These are phyloP conservation scores for Vigna mungo DNA, from an alignment of 306 rosid species.

Conservation along the genomic window DNA sequence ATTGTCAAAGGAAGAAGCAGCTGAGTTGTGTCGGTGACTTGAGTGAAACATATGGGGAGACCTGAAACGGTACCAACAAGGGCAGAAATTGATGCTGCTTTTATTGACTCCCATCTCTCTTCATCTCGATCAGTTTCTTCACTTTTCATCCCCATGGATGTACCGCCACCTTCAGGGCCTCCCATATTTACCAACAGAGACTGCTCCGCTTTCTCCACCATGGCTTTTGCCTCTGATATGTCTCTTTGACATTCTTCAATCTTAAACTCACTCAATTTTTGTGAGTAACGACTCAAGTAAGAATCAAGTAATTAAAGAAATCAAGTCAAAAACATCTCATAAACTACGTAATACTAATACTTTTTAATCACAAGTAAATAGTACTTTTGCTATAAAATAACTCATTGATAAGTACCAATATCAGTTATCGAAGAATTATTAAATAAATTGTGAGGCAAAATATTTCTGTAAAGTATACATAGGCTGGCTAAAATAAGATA, in stretches of 20 bases:
- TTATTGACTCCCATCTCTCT: slow-evolving; percentile 80
- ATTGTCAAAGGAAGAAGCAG: slow-evolving; percentile 68
- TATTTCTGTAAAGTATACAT: background rate
- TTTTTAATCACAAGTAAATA: slow-evolving; percentile 10
- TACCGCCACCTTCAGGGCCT: slow-evolving; percentile 39
- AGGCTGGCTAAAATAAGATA: background rate
- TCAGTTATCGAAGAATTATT: background rate
- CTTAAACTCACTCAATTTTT: slow-evolving; percentile 47
- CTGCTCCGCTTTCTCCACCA: slow-evolving; percentile 80
- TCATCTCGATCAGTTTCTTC: slow-evolving; percentile 57
- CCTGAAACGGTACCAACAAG: slow-evolving; percentile 73
- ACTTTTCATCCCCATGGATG: slow-evolving; percentile 37
- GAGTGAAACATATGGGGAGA: slow-evolving; percentile 68
- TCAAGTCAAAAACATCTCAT: background rate
- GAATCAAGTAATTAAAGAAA: slow-evolving; percentile 16
- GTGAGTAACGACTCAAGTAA: slow-evolving; percentile 12
- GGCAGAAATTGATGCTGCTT: slow-evolving; percentile 77
- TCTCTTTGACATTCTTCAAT: slow-evolving; percentile 84
- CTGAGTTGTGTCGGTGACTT: slow-evolving; percentile 56
- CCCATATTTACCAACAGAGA: slow-evolving; percentile 53
- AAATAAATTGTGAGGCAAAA: background rate
- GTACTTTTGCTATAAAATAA: background rate
- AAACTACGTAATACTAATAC: background rate
- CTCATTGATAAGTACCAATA: background rate
- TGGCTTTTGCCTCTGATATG: slow-evolving; percentile 73